Conservation (phyloP, 2,329 filamentous ascomycete genomes). For the Botrytis squamosa region DNA sequence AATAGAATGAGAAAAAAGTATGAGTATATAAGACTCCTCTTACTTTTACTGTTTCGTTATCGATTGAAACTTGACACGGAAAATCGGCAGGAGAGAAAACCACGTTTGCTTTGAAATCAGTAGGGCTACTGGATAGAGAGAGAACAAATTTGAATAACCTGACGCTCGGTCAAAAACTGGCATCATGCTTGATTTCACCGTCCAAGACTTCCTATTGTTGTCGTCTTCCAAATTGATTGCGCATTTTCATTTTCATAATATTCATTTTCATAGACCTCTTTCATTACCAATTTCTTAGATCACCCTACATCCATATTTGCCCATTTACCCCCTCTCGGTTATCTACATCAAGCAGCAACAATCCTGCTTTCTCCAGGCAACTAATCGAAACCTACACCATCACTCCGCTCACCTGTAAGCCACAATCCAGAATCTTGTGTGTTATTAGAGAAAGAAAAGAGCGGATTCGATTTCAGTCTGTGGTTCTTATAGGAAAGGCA, state of each 20-base stretch:
- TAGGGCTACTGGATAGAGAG: neutral
- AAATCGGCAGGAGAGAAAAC: neutral
- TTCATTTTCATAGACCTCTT: neutral
- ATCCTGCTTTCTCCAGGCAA: accelerated
- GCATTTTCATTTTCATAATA: neutral
- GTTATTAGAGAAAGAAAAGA: neutral
- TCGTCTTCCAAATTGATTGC: neutral
- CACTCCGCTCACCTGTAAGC: neutral
- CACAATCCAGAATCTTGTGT: neutral
- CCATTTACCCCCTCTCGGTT: neutral
- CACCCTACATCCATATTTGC: neutral
- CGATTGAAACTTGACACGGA: neutral
- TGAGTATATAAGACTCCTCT: neutral
- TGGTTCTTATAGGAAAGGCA: neutral
- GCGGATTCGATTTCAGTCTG: neutral
- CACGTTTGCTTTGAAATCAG: neutral
- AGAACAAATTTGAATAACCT: neutral
- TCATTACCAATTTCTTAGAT: neutral
- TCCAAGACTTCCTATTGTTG: neutral
- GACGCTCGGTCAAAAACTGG: neutral
- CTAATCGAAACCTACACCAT: neutral
- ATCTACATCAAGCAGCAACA: neutral
- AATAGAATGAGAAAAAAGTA: neutral
- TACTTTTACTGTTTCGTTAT: neutral
- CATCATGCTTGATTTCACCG: neutral